Conservation (phyloP, 164 flowering plant genomes). For the Aristolochia contorta region DNA sequence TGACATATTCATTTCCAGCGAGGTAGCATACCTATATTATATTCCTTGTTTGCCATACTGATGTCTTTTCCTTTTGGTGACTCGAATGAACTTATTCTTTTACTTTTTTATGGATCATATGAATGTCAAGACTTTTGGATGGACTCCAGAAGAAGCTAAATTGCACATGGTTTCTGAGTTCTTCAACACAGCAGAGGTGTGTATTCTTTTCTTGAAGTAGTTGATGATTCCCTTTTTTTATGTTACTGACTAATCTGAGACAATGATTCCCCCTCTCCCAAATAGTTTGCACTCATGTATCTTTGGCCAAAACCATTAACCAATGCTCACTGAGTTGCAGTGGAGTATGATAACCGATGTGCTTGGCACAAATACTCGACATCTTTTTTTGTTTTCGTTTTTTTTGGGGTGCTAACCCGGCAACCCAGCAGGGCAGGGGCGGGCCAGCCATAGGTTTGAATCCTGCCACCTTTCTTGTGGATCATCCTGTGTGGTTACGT, state of each 20-base stretch:
- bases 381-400: conserved; percentile 56
- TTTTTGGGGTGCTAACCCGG: too few species aligned
- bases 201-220: conserved; percentile 6
- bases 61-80: not conserved
- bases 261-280: too few species aligned
- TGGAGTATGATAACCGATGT: conserved; percentile 66
- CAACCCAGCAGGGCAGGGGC: too few species aligned
- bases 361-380: conserved; percentile 76
- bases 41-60: not conserved
- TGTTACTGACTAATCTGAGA: not conserved
- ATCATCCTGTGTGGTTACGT: too few species aligned
- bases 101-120: conserved; percentile 2
- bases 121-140: conserved; percentile 60
- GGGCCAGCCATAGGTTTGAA: too few species aligned
- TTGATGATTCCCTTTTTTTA: not conserved
- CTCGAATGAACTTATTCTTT: conserved; percentile 3
- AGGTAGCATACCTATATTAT: conserved; percentile 34
- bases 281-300: too few species aligned
- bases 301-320: conserved; percentile 4
- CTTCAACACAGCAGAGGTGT: conserved; percentile 77
- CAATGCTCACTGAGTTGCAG: conserved; percentile 31
- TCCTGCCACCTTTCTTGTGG: too few species aligned
- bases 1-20: conserved; percentile 88
- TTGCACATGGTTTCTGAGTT: conserved; percentile 81
- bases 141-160: conserved; percentile 84